Conservation (phyloP, 1,284 basidiomycete genomes). For the Heterobasidion parviporum region DNA sequence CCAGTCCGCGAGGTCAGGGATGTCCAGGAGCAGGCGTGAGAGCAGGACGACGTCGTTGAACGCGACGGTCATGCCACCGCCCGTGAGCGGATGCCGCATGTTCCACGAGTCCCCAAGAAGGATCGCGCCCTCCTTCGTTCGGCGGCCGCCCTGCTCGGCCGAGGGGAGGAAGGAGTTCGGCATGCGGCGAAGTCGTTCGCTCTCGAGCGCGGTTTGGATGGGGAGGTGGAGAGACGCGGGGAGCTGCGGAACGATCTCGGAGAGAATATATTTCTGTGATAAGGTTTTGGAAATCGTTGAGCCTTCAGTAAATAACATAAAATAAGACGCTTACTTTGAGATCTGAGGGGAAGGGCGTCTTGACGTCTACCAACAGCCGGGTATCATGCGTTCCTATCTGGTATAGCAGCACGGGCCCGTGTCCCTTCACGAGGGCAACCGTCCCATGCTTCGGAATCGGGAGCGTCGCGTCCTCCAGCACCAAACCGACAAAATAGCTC, state of each 20-base stretch:
- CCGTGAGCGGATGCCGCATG: conserved; percentile 98
- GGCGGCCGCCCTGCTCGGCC: conserved; percentile 61
- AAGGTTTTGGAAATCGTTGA: background rate
- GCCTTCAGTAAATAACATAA: background rate
- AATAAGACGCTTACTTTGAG: conserved; percentile 50
- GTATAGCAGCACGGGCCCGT: conserved; percentile 85
- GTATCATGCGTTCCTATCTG: conserved; percentile 78
- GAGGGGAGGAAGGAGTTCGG: conserved; percentile 94
- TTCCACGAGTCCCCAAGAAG: conserved; percentile 97
- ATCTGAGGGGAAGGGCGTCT: conserved; percentile 77
- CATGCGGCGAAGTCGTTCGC: conserved; percentile 82
- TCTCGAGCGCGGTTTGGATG: conserved; percentile 54
- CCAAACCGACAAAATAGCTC: conserved; percentile 77
- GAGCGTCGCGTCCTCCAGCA: conserved; percentile 68
- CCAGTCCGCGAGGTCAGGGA: conserved; percentile 56
- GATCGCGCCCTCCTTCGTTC: conserved; percentile 67
- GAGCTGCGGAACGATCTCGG: conserved; percentile 72
- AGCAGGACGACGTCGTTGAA: conserved; percentile 79
- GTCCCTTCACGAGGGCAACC: conserved; percentile 65
- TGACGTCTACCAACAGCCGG: conserved; percentile 90
- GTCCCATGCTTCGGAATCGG: conserved; percentile 86
- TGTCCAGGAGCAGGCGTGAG: conserved; percentile 47
- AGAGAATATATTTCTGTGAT: conserved; percentile 57
- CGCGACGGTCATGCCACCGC: conserved; percentile 95
- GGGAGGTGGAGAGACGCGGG: conserved; percentile 61